These are phyloP conservation scores for Metarhizium album DNA, from an alignment of 2,329 filamentous ascomycete species.

Conservation along the genomic window DNA sequence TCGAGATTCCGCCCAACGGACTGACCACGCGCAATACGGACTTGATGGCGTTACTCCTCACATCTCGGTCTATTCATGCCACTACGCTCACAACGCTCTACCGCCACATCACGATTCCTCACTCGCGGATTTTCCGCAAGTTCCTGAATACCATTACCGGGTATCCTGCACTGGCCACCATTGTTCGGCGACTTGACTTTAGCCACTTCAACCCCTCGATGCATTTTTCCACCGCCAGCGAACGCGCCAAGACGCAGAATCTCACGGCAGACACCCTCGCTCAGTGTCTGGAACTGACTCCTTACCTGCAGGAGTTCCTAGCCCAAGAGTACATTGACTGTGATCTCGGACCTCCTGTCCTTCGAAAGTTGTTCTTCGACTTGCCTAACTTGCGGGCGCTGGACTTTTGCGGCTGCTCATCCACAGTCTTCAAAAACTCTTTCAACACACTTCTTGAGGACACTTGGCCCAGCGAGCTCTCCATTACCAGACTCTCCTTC, in stretches of 20 bases:
- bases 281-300: constrained; percentile 59
- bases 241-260: constrained; percentile 65
- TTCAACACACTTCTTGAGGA: constrained; percentile 47
- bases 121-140: constrained; percentile 75
- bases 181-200: constrained; percentile 72
- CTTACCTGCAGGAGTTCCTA: constrained; percentile 66
- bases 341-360: constrained; percentile 57
- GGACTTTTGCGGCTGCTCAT: constrained; percentile 70
- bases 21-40: constrained; percentile 68
- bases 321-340: constrained; percentile 73
- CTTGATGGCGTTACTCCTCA: constrained; percentile 62
- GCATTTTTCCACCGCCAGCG: constrained; percentile 62
- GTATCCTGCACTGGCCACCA: constrained; percentile 59
- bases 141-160: constrained; percentile 58
- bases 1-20: constrained; percentile 63
- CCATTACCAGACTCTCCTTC: constrained; percentile 58
- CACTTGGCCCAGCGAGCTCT: constrained; percentile 42
- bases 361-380: constrained; percentile 59
- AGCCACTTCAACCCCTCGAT: constrained; percentile 77
- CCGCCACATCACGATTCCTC: constrained; percentile 69
- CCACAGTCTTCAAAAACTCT: constrained; percentile 52
- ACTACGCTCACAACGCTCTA: constrained; percentile 68
- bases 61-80: constrained; percentile 64
- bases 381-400: constrained; percentile 55
- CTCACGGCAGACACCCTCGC: constrained; percentile 63